Evolutionary conservation across 2,329 filamentous ascomycete genomes (phyloP).

Genomic region (Cladosporium sp.): DNA sequence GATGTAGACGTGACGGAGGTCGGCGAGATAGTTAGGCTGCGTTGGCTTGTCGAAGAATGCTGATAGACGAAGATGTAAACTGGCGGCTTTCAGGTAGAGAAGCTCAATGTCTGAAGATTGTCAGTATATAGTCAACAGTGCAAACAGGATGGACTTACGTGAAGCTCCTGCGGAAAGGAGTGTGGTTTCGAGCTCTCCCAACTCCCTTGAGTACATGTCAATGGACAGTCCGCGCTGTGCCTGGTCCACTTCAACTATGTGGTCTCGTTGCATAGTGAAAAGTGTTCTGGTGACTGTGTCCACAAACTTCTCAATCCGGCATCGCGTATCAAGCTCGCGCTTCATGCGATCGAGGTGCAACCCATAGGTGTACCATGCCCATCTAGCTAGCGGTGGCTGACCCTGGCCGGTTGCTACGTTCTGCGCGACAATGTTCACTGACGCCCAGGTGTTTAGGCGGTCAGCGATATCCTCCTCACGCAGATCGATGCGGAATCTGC

Average conservation of each 20-base stretch:
- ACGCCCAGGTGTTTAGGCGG: slow-evolving; percentile 75
- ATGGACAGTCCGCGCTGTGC: slow-evolving; percentile 33
- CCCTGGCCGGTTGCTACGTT: slow-evolving; percentile 78
- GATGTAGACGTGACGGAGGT: slow-evolving; percentile 71
- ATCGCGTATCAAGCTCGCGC: slow-evolving; percentile 61
- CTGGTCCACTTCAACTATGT: slow-evolving; percentile 50
- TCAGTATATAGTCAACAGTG: slow-evolving; percentile 34
- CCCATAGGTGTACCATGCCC: slow-evolving; percentile 65
- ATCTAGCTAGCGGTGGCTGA: slow-evolving; percentile 58
- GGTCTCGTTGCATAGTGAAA: slow-evolving; percentile 72
- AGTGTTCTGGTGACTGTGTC: slow-evolving; percentile 76
- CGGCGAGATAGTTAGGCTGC: slow-evolving; percentile 67
- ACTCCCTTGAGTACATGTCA: slow-evolving; percentile 34
- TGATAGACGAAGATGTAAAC: slow-evolving; percentile 70
- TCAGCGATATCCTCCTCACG: slow-evolving; percentile 77
- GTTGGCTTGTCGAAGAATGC: slow-evolving; percentile 77
- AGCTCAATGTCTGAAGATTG: slow-evolving; percentile 44
- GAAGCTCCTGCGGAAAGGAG: slow-evolving; percentile 29
- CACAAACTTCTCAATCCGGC: slow-evolving; percentile 70
- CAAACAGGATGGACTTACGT: slow-evolving; percentile 34
- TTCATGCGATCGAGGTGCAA: slow-evolving; percentile 62
- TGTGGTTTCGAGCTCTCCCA: slow-evolving; percentile 34
- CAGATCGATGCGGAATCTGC: slow-evolving; percentile 60
- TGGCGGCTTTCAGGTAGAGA: slow-evolving; percentile 68
- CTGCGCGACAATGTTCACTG: slow-evolving; percentile 80